Evolutionary conservation across 495 filamentous ascomycete species (phyloP), one percentile per base, ranked within the genome.

Genomic region (Jackrogersella multiformis): DNA sequence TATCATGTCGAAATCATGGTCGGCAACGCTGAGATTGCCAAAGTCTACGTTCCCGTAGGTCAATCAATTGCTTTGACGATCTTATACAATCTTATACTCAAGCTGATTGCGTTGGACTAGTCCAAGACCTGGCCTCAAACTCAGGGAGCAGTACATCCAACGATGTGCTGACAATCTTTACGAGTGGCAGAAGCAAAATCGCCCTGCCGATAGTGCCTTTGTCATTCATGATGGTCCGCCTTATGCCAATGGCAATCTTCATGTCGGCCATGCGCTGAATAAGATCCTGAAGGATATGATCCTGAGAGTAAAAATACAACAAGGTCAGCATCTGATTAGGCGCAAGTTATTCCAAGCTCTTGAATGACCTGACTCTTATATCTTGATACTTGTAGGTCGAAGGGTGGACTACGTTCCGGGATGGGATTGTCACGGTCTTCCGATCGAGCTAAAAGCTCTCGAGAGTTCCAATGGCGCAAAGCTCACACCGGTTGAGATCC

Each of bases 351-450:
- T 44, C 5, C 23, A 48, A 18, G 24, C 15, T 30, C 49, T 36
- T 38, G 21, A 52, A 24, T 53, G 44, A 51, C 18, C 23, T 63
- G 20, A 52, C 35, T 23, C 66, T 70, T 38, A 69, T 55, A 35
- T n/a, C 24, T 42, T 30, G 21, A 45, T 10, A 21, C 45, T 7
- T 24, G 28, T 60, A 80, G 79, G 81, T 12, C 89, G 88, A 72
- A 81, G 86, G 39, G 86, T 98, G 30, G 84, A 88, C n/a, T 99
- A 94, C 74, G 82, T 94, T 4, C 95, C 95, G 3, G 96, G 95
- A 28, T 99, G 96, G 96, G 95, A 99, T 76, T 99, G 95, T 70
- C 95, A 99, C 81, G 95, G 95, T 5, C 82, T 99, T 53, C 95
- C 95, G 6, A 99, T 99, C 78, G 95, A 99, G 82, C 81, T 98